Evolutionary conservation across 2,329 filamentous ascomycete species (phyloP).

Genomic region (Kalaharituber pfeilii): DNA sequence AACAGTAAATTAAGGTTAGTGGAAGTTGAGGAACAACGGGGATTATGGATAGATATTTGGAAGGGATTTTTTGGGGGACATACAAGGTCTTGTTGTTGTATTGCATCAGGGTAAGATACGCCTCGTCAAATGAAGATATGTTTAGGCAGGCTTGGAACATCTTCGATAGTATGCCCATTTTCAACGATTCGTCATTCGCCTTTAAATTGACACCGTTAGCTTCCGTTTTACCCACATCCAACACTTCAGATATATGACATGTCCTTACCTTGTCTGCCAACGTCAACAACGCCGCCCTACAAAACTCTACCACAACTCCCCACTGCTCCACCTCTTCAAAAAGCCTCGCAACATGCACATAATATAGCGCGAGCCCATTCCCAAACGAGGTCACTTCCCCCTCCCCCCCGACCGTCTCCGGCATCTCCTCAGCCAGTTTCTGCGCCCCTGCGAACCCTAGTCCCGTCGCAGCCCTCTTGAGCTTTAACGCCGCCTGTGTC

Average conservation of each 20-base stretch:
- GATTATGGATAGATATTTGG: not conserved
- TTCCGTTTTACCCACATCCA: not conserved
- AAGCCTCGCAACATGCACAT: conserved; percentile 65
- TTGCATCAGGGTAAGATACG: conserved; percentile 59
- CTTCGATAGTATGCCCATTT: conserved; percentile 57
- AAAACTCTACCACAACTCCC: conserved; percentile 67
- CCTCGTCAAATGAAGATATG: conserved; percentile 62
- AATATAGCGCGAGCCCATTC: conserved; percentile 65
- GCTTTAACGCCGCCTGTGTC: conserved; percentile 53
- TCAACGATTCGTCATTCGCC: not conserved
- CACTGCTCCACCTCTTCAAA: conserved; percentile 64
- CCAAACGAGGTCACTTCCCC: conserved; percentile 49
- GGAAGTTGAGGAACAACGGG: not conserved
- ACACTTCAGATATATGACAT: not conserved
- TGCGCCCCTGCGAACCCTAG: conserved; percentile 35
- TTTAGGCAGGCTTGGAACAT: conserved; percentile 69
- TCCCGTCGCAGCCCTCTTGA: conserved; percentile 66
- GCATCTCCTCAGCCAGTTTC: conserved; percentile 33
- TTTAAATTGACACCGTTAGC: conserved; percentile 9
- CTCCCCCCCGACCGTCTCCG: conserved; percentile 45
- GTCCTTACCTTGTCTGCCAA: not conserved
- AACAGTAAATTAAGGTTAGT: too few relatives aligned
- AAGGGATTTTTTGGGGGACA: not conserved
- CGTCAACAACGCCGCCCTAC: conserved; percentile 48
- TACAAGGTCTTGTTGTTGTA: conserved; percentile 51